A percentile compares a stretch with the other conserved stretches of the same genome.
Evolutionary conservation across 495 filamentous ascomycete genomes (phyloP).

Genomic region (Thozetella sp.): DNA sequence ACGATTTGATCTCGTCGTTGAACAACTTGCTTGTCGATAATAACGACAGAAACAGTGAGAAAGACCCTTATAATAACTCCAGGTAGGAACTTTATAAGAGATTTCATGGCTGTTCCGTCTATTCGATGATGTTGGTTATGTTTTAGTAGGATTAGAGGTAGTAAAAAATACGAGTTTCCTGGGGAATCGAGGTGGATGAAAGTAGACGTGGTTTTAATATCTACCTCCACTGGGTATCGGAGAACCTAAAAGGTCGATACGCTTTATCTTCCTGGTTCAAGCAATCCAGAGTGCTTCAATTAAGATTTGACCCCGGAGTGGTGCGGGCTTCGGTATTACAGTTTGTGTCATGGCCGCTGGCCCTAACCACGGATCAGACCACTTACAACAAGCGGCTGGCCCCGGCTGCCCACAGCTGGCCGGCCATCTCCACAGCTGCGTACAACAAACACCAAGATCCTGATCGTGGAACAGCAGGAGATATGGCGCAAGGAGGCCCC

Average conservation of each 20-base stretch:
- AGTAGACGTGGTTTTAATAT: neutral
- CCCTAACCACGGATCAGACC: no score
- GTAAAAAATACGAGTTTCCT: neutral
- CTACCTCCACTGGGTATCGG: neutral
- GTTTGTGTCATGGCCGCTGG: no score
- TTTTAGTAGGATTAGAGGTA: neutral
- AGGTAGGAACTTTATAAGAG: neutral
- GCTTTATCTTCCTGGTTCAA: neutral
- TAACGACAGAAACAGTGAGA: neutral
- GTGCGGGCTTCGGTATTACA: neutral
- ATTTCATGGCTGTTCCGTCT: neutral
- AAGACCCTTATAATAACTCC: neutral
- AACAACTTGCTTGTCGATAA: constrained; percentile 3
- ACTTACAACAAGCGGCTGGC: no score
- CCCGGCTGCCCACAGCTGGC: no score
- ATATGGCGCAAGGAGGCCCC: no score
- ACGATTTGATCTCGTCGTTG: neutral
- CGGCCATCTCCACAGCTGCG: no score
- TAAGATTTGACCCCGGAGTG: neutral
- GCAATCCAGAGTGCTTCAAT: neutral
- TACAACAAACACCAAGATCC: no score
- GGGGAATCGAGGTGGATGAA: neutral
- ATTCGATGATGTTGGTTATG: neutral
- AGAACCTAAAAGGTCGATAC: neutral
- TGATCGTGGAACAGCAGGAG: no score